Evolutionary conservation across 2,329 filamentous ascomycete genomes (phyloP).

Genomic region (Beauveria caledonica): DNA sequence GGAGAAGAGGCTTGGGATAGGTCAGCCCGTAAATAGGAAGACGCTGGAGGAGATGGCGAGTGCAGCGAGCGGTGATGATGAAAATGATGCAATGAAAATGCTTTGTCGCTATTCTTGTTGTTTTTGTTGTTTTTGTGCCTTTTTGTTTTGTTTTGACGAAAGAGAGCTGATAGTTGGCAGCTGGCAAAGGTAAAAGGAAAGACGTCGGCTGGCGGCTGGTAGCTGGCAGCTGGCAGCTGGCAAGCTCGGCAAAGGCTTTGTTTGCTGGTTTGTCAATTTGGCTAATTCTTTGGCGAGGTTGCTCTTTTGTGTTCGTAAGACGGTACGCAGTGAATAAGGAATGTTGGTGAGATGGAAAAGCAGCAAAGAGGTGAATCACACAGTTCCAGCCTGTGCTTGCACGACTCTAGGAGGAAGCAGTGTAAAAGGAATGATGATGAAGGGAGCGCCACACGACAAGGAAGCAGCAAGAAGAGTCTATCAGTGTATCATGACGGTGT

Average conservation of each 20-base stretch:
- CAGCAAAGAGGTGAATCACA: slow-evolving; percentile 1
- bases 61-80: not conserved
- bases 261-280: not conserved
- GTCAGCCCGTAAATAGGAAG: not conserved
- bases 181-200: not conserved
- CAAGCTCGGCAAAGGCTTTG: not conserved
- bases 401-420: not conserved
- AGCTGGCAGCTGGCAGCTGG: not conserved
- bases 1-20: not conserved
- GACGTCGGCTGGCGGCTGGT: not conserved
- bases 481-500: not conserved
- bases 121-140: slow-evolving; percentile 2
- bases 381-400: slow-evolving; percentile 11
- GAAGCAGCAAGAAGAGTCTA: not conserved
- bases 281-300: not conserved
- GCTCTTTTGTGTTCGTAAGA: not conserved
- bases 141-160: not conserved
- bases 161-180: not conserved
- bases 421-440: not conserved
- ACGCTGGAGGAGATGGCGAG: not conserved
- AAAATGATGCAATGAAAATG: not conserved
- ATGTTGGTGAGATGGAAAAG: not conserved
- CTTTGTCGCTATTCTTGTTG: not conserved
- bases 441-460: not conserved
- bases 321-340: not conserved